phyloP scores from a whole-genome alignment of 257 asterid species.

The Haberlea rhodopensis region DNA sequence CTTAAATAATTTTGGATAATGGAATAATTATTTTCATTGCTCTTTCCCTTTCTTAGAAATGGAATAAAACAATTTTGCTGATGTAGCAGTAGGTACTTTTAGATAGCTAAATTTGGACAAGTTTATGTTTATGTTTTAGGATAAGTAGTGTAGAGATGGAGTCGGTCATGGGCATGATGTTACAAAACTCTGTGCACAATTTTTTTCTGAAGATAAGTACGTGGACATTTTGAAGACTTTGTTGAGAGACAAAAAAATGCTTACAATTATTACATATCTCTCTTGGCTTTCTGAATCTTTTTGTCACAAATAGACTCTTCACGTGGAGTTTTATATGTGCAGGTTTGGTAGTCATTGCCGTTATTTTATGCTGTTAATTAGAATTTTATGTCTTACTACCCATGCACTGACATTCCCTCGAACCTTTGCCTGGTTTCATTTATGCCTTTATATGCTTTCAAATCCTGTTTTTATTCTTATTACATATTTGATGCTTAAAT shows the following conservation, averaged over 20 bases:
- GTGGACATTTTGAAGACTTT: background rate
- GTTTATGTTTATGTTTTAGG: background rate
- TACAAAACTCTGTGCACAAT: background rate
- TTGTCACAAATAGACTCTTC: background rate
- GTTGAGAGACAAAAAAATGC: background rate
- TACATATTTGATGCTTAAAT: too few species aligned
- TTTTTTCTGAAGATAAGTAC: background rate
- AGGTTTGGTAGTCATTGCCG: too few species aligned
- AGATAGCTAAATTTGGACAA: background rate
- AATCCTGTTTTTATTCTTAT: background rate
- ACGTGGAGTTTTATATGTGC: background rate
- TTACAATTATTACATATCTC: background rate
- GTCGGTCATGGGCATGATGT: background rate
- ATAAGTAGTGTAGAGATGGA: background rate
- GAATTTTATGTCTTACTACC: too few species aligned
- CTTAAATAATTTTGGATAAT: too few species aligned
- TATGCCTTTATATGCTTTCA: constrained; percentile 3
- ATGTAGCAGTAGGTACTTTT: background rate
- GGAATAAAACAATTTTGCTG: constrained; percentile 5
- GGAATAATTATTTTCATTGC: background rate
- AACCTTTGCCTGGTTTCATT: too few species aligned
- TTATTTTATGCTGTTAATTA: too few species aligned
- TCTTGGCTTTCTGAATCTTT: background rate
- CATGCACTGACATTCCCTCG: too few species aligned
- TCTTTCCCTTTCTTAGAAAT: background rate